These are phyloP conservation scores for Rhizopogon vesiculosus DNA, from an alignment of 768 basidiomycete species.

Conservation along the genomic window DNA sequence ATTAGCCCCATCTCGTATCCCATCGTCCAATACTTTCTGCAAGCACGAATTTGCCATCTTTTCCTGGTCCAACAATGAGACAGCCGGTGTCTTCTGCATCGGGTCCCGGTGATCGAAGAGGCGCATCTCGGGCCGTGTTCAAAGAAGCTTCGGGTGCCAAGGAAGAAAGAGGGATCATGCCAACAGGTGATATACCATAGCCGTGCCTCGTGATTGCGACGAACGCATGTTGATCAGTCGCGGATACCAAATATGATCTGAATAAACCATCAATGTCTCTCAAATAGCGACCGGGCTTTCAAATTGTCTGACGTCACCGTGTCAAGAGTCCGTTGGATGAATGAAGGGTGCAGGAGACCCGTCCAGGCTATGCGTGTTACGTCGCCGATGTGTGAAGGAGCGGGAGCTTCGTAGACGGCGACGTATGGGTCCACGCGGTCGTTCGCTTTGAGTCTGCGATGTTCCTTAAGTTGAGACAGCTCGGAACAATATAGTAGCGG, in stretches of 20 bases:
- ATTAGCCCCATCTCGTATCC: slow-evolving; percentile 38
- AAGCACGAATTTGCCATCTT: slow-evolving; percentile 33
- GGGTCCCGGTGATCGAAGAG: slow-evolving; percentile 36
- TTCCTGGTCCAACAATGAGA: slow-evolving; percentile 31
- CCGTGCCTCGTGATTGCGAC: slow-evolving; percentile 42
- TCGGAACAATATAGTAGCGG: background rate
- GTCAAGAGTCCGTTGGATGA: slow-evolving; percentile 51
- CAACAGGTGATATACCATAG: slow-evolving; percentile 42
- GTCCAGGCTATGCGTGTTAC: slow-evolving; percentile 56
- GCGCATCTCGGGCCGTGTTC: slow-evolving; percentile 18
- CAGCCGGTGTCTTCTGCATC: slow-evolving; percentile 54
- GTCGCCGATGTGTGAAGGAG: slow-evolving; percentile 37
- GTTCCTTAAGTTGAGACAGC: background rate
- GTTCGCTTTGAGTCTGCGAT: slow-evolving; percentile 47
- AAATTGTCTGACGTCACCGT: slow-evolving; percentile 26
- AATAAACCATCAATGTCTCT: slow-evolving; percentile 3
- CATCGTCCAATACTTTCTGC: slow-evolving; percentile 39
- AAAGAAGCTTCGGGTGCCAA: slow-evolving; percentile 8
- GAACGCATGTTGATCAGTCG: slow-evolving; percentile 28
- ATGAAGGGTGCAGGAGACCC: slow-evolving; percentile 49
- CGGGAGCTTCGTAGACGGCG: slow-evolving; percentile 57
- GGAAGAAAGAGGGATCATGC: slow-evolving; percentile 38
- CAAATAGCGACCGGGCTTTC: slow-evolving; percentile 1
- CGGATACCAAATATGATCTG: background rate
- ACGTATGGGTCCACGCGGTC: slow-evolving; percentile 69